Evolutionary conservation across 2,329 filamentous ascomycete genomes (phyloP).

Genomic region (Lachnellula arida): DNA sequence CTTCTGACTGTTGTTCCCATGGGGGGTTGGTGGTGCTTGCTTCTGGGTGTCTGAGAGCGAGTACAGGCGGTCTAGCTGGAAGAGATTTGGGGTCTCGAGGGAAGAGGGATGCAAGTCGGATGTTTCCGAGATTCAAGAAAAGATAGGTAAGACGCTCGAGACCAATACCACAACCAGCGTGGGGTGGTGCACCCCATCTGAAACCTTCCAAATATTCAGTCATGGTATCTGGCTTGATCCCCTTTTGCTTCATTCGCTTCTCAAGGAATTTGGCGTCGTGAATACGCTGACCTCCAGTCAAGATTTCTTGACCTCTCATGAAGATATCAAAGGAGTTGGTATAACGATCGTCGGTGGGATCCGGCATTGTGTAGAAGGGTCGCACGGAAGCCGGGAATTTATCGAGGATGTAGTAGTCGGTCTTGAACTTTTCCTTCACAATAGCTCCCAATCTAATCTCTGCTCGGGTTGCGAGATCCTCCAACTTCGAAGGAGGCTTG

Average conservation of each 20-base stretch:
- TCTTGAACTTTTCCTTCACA: constrained; percentile 79
- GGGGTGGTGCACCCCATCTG: constrained; percentile 81
- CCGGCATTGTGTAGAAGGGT: constrained; percentile 88
- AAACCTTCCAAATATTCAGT: constrained; percentile 88
- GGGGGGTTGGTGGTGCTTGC: constrained; percentile 73
- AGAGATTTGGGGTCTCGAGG: constrained; percentile 85
- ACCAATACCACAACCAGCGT: constrained; percentile 85
- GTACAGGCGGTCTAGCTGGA: constrained; percentile 58
- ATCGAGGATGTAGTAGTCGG: constrained; percentile 92
- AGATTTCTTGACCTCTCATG: constrained; percentile 86
- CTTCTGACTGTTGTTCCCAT: constrained; percentile 46
- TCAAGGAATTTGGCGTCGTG: constrained; percentile 72
- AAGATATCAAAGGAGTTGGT: constrained; percentile 97
- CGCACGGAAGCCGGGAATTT: constrained; percentile 82
- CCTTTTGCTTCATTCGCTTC: constrained; percentile 69
- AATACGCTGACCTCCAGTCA: constrained; percentile 89
- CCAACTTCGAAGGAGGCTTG: constrained; percentile 61
- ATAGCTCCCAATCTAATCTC: constrained; percentile 82
- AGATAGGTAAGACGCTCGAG: constrained; percentile 86
- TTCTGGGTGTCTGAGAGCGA: constrained; percentile 76
- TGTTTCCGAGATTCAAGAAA: constrained; percentile 80
- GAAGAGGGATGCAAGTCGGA: constrained; percentile 82
- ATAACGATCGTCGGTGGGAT: constrained; percentile 63
- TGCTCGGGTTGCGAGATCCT: constrained; percentile 79
- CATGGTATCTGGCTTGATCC: constrained; percentile 77